Evolutionary conservation across 2,329 filamentous ascomycete species (phyloP).

Genomic region (Alternaria consortialis): DNA sequence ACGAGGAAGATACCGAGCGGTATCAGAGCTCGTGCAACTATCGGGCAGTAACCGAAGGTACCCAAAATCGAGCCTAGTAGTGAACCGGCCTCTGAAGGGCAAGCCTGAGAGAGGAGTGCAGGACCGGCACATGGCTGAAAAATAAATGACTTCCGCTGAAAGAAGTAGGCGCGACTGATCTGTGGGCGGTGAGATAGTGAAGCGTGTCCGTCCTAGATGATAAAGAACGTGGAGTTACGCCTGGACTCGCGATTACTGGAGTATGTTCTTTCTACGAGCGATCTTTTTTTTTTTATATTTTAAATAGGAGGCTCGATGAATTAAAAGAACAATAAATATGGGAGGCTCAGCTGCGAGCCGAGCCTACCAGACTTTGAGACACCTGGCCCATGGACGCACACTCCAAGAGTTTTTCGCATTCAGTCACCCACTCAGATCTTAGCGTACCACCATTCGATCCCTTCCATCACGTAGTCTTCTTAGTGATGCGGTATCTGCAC

Average conservation of each 20-base stretch:
- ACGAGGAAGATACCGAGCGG: not conserved
- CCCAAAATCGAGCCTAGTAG: not conserved
- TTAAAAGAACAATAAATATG: not conserved
- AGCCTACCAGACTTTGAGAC: not conserved
- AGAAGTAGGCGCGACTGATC: not conserved
- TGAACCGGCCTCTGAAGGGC: not conserved
- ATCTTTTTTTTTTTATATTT: not conserved
- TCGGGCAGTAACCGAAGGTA: slow-evolving; percentile 2
- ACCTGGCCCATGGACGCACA: not conserved
- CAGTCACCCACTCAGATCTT: not conserved
- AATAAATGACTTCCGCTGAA: not conserved
- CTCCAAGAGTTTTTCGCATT: not conserved
- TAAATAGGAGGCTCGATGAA: not conserved
- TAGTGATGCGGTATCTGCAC: slow-evolving; percentile 32
- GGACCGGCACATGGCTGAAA: not conserved
- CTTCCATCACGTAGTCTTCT: slow-evolving; percentile 21
- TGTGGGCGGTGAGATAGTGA: not conserved
- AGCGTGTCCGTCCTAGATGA: not conserved
- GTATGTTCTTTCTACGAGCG: not conserved
- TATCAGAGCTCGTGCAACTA: not conserved
- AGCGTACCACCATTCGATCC: not conserved
- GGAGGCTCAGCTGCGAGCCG: not conserved
- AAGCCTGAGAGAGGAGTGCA: not conserved
- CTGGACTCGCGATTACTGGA: not conserved
- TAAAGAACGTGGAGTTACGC: not conserved